Base-by-base conservation (phyloP, 306 rosid genomes). In the Quercus variabilis region DNA sequence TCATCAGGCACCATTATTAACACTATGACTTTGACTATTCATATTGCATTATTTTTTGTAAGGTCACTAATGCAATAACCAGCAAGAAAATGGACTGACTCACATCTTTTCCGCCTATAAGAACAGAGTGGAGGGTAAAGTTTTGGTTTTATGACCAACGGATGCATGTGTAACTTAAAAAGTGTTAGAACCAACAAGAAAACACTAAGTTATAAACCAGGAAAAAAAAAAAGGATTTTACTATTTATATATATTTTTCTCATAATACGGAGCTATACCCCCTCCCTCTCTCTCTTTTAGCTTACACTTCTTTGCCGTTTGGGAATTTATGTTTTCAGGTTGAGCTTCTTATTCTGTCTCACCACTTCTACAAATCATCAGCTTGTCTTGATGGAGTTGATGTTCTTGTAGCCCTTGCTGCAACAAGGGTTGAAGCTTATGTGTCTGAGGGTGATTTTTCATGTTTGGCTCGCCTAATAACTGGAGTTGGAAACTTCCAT, bases 331-430 rank as follows among this genome's bases (percentile, higher is more conserved):
- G 76, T 79, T 91, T 87, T 70, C 90, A 94, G 99, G 99, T 94
- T 76, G 99, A 94, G 90, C 99, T 94, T 78, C 94, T 94, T 75
- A 94, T 94, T 84, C 86, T 94, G 74, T 92, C 99, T 41, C 99
- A 92, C 76, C 99, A 94, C 89, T 94, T 94, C 87, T 92, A 94
- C 92, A 94, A 92, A 73, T 91, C 91, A 86, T 94, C 99, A 33
- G 91, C 99, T 80, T 94, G 99, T 91, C 97, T 94, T 59, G 99
- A 94, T 82, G 99, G 99, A 82, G 99, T 92, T 79, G 99, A 94
- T 91, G 99, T 94, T 78, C 99, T 94, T 71, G 99, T 92, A 69
- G 91, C 99, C 83, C 99, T 94, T 82, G 99, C 99, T 69, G 95
- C 99, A 19, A 94, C 97, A 15, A 92, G 97, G 90, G 97, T 94